Conservation (phyloP, 169 alveolate species). For the Plasmodium cynomolgi region DNA sequence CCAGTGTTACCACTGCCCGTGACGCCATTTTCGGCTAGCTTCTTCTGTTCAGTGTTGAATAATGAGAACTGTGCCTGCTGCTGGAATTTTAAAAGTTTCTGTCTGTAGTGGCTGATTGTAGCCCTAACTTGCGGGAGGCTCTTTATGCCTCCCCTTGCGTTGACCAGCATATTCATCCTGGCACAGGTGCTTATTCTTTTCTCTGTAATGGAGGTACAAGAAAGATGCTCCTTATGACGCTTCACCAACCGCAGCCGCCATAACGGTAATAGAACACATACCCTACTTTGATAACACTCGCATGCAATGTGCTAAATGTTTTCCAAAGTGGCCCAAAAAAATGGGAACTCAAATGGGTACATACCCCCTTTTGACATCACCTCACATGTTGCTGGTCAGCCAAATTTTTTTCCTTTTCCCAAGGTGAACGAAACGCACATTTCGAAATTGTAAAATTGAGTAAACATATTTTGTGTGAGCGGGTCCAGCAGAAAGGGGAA, state of each 20-base stretch:
- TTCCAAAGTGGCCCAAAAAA: background rate
- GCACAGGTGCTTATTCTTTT: background rate
- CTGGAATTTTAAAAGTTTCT: background rate
- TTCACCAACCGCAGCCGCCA: background rate
- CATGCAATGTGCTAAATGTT: background rate
- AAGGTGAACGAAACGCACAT: background rate
- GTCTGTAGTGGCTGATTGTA: background rate
- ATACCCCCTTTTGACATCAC: background rate
- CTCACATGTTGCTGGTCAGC: background rate
- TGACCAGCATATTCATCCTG: background rate
- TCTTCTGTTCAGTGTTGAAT: slow-evolving; percentile 1
- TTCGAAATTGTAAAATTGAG: background rate
- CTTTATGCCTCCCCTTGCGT: slow-evolving; percentile 8
- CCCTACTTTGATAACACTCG: background rate
- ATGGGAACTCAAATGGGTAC: background rate
- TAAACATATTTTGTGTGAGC: background rate
- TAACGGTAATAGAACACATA: background rate
- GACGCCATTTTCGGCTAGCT: background rate
- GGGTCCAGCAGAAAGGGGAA: background rate
- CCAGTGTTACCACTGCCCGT: background rate
- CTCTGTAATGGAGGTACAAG: background rate
- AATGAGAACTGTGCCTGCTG: slow-evolving; percentile 44
- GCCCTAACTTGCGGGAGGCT: slow-evolving; percentile 7
- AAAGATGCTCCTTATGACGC: background rate
- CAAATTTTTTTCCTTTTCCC: background rate